Evolutionary conservation across 169 alveolate genomes (phyloP), one percentile per base, ranked within the genome.

Genomic region (Eimeria tenella): DNA sequence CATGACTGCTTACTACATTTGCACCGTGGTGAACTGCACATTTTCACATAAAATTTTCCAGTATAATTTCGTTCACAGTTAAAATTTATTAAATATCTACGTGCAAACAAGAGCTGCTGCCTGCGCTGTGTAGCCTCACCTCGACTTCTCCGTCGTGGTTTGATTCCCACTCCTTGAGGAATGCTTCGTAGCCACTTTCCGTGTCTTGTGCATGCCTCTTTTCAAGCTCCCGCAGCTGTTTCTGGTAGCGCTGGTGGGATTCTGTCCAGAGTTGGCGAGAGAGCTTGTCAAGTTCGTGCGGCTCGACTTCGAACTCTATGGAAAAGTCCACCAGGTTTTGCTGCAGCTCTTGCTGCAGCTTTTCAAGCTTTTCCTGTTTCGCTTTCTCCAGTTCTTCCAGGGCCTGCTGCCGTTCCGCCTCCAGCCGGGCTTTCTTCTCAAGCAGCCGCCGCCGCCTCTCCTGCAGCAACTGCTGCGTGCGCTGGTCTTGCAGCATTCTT

Each of bases 211-310:
- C 65, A 0, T 84, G 92, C 52, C 92, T 62, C 81, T 84, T 84
- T 65, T 84, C 92, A 56, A 84, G 19, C 25, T 60, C 92, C 23
- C 79, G 92, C 92, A 84, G 92, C 52, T 62, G 92, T 56, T 52
- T 70, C 73, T 84, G 92, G 53, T 84, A 63, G 21, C 65, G 21
- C 23, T 84, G 92, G 65, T 84, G 81, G 25, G 79, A 42, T 23
- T 84, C 92, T 1, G 75, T 63, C 92, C 92, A 84, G 5, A 84
- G 58, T 25, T 84, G 92, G 63, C 92, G 15, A 7, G 92, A 81
- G 73, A 84, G 92, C 79, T 63, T 84, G 81, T 84, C 92, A 42
- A 84, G 79, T 62, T 58, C 92, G 65, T 84, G 92, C n/a, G 92
- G 92, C 52, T 84, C 92, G 5, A 84, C 92, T 49, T 84, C 92